phyloP scores from a whole-genome alignment of 805 yeast species.

The Candida ovalis region DNA sequence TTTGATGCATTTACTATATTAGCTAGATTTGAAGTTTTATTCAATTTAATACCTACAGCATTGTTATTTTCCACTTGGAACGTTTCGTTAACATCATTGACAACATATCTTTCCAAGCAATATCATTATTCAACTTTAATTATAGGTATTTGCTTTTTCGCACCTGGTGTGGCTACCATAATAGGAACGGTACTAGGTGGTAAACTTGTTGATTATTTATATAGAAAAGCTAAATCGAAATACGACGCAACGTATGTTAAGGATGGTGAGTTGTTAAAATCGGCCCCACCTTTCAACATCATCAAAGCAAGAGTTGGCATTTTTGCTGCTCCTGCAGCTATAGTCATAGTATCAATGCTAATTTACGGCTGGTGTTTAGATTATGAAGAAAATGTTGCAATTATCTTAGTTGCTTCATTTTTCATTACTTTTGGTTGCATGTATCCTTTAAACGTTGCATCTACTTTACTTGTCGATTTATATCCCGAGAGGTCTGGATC shows the following conservation, averaged over 20 bases:
- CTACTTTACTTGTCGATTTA: slow-evolving; percentile 73
- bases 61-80: slow-evolving; percentile 69
- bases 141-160: slow-evolving; percentile 69
- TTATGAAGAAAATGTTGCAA: slow-evolving; percentile 42
- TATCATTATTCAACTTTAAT: slow-evolving; percentile 52
- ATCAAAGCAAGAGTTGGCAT: slow-evolving; percentile 52
- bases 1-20: slow-evolving; percentile 21
- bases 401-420: slow-evolving; percentile 55
- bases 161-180: slow-evolving; percentile 68
- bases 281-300: slow-evolving; percentile 45
- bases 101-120: slow-evolving; percentile 46
- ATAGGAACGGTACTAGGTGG: slow-evolving; percentile 61
- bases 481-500: slow-evolving; percentile 69
- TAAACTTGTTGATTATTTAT: slow-evolving; percentile 48
- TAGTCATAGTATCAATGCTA: slow-evolving; percentile 38
- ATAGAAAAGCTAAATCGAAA: slow-evolving; percentile 32
- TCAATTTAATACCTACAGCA: slow-evolving; percentile 54
- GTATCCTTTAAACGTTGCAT: slow-evolving; percentile 52
- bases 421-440: slow-evolving; percentile 57
- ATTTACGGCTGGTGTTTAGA: slow-evolving; percentile 75
- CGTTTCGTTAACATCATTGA: slow-evolving; percentile 59
- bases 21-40: slow-evolving; percentile 30
- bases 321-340: slow-evolving; percentile 37
- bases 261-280: not conserved
- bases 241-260: too few species aligned